These are phyloP conservation scores for Thalassiosira mediterranea DNA, from an alignment of 352 stramenopile species.

Conservation along the genomic window DNA sequence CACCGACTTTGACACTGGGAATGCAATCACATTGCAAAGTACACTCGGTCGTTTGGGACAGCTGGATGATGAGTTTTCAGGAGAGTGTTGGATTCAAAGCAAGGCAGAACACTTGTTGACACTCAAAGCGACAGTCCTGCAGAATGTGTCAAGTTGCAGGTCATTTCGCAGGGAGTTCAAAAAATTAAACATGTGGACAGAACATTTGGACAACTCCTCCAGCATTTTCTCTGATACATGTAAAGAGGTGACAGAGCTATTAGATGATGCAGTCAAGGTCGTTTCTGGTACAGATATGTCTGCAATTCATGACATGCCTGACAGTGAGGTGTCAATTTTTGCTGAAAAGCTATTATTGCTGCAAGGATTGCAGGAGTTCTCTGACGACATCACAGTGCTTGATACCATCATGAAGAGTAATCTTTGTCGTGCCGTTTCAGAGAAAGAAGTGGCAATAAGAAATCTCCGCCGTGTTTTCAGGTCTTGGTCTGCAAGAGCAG, in stretches of 20 bases:
- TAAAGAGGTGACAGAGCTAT: conserved; percentile 9
- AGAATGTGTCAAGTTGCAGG: neutral
- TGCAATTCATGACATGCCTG: neutral
- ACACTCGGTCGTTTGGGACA: conserved; percentile 22
- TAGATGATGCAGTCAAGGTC: conserved; percentile 3
- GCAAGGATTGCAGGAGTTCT: too few relatives aligned
- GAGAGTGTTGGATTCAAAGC: neutral
- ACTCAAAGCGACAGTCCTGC: conserved; percentile 22
- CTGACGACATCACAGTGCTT: neutral
- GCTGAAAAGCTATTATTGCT: conserved; percentile 11
- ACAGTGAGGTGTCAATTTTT: conserved; percentile 6
- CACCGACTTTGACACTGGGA: neutral
- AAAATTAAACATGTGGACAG: conserved; percentile 36
- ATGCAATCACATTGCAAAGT: conserved; percentile 26
- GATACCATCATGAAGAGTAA: neutral
- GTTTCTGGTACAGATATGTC: conserved; percentile 10
- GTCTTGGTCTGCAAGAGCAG: conserved; percentile 12
- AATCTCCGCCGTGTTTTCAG: conserved; percentile 2
- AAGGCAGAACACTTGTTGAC: conserved; percentile 13
- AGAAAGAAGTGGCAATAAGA: conserved; percentile 18
- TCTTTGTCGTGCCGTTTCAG: neutral
- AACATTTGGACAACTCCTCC: conserved; percentile 29
- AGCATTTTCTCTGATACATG: conserved; percentile 19
- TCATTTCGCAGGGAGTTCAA: conserved; percentile 26
- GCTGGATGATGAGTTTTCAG: conserved; percentile 12